Evolutionary conservation across 495 filamentous ascomycete species (phyloP).

Genomic region (Venustampulla echinocandica): DNA sequence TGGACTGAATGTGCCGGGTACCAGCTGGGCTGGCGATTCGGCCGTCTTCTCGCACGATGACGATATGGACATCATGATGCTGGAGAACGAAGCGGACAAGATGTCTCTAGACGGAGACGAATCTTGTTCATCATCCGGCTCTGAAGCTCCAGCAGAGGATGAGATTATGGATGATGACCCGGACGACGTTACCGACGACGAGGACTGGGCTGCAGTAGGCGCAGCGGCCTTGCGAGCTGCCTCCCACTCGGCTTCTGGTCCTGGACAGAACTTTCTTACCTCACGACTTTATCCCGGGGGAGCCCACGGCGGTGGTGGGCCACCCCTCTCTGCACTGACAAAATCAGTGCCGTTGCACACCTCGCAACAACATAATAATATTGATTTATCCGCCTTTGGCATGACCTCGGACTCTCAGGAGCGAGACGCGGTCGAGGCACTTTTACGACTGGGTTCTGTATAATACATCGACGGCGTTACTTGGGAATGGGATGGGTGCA

Average conservation of each 20-base stretch:
- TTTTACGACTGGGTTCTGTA: constrained; percentile 79
- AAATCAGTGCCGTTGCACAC: constrained; percentile 34
- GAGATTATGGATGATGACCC: constrained; percentile 56
- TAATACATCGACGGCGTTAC: constrained; percentile 42
- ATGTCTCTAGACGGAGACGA: constrained; percentile 82
- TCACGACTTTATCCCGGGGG: constrained; percentile 37
- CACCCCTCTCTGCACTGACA: constrained; percentile 36
- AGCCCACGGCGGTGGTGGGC: constrained; percentile 29
- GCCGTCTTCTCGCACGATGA: constrained; percentile 66
- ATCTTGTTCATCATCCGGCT: constrained; percentile 65
- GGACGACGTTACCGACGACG: constrained; percentile 88
- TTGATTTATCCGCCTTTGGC: constrained; percentile 42
- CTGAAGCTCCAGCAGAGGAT: constrained; percentile 60
- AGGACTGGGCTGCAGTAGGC: constrained; percentile 91
- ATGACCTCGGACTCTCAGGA: constrained; percentile 57
- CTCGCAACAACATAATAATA: constrained; percentile 34
- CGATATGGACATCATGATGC: constrained; percentile 58
- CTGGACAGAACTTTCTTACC: constrained; percentile 28
- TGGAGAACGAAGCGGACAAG: constrained; percentile 85
- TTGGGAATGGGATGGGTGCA: constrained; percentile 18
- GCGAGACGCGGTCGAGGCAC: constrained; percentile 75
- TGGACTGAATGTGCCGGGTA: constrained; percentile 41
- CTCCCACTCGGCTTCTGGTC: constrained; percentile 41
- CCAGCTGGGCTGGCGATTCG: constrained; percentile 61
- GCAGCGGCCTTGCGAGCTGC: constrained; percentile 72